phyloP scores from a whole-genome alignment of 495 filamentous ascomycete genomes.

The Hyaloscypha hepaticicola region DNA sequence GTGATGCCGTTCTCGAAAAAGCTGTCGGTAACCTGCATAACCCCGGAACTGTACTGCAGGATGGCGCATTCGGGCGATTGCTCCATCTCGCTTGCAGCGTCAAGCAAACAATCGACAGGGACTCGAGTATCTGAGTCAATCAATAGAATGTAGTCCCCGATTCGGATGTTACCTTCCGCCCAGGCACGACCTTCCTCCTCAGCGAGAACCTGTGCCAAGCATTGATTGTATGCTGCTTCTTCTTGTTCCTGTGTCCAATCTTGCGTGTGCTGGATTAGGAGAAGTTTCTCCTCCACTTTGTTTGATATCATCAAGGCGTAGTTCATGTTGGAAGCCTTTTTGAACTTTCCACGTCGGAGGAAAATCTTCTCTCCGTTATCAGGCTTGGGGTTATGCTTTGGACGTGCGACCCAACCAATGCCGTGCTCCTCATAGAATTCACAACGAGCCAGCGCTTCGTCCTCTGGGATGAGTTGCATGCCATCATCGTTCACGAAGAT shows the following conservation, averaged over 20 bases:
- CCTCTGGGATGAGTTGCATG: conserved; percentile 55
- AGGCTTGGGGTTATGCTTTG: conserved; percentile 44
- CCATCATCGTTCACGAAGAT: conserved; percentile 75
- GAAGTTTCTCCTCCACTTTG: conserved; percentile 59
- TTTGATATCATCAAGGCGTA: conserved; percentile 59
- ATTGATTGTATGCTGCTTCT: conserved; percentile 41
- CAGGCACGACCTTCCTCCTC: conserved; percentile 59
- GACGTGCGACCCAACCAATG: conserved; percentile 61
- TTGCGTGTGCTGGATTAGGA: conserved; percentile 42
- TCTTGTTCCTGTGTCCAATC: conserved; percentile 48
- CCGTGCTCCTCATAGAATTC: conserved; percentile 66
- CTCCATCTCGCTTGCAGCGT: conserved; percentile 72
- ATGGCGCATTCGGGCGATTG: conserved; percentile 68
- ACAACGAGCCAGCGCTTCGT: conserved; percentile 50
- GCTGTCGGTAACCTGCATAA: conserved; percentile 64
- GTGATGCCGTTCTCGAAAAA: conserved; percentile 67
- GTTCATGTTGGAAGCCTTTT: conserved; percentile 77
- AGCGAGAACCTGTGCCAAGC: conserved; percentile 49
- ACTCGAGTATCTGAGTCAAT: conserved; percentile 34
- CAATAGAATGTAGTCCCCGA: conserved; percentile 68
- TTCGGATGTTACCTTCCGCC: conserved; percentile 69
- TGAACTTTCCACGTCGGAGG: conserved; percentile 65
- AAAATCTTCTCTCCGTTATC: conserved; percentile 41
- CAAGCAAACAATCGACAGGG: conserved; percentile 63
- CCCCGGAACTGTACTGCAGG: conserved; percentile 65